Conservation (phyloP, 495 filamentous ascomycete species). For the Cercophora newfieldiana region DNA sequence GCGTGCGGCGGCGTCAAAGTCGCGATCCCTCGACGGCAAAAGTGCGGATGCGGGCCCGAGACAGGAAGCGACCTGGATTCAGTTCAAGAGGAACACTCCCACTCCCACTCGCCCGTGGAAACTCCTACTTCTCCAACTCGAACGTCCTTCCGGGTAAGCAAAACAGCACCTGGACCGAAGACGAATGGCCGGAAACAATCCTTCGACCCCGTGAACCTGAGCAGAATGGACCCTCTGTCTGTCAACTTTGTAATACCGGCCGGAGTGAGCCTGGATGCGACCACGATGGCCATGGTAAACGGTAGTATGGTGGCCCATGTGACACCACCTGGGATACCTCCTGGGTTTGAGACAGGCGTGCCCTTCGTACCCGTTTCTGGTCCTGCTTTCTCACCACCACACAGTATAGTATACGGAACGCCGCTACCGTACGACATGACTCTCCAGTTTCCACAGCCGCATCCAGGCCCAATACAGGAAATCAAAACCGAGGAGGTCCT, state of each 20-base stretch:
- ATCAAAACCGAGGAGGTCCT: conserved; percentile 23
- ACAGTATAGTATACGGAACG: conserved; percentile 10
- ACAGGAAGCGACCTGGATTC: not conserved
- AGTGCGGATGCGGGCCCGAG: conserved; percentile 45
- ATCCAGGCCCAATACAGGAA: conserved; percentile 15
- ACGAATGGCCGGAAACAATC: conserved; percentile 44
- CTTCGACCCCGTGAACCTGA: conserved; percentile 42
- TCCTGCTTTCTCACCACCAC: conserved; percentile 2
- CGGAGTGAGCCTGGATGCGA: conserved; percentile 22
- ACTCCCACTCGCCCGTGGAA: conserved; percentile 25
- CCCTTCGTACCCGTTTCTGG: conserved; percentile 13
- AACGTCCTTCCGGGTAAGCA: conserved; percentile 44
- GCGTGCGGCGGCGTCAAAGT: conserved; percentile 51
- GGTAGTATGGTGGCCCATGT: conserved; percentile 8
- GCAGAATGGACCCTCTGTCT: conserved; percentile 47
- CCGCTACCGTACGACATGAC: conserved; percentile 24
- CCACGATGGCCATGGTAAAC: conserved; percentile 14
- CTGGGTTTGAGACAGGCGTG: not conserved
- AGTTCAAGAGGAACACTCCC: conserved; percentile 11
- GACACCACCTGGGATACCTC: not conserved
- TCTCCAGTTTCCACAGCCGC: conserved; percentile 19
- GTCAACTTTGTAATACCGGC: conserved; percentile 38
- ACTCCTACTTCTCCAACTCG: conserved; percentile 38
- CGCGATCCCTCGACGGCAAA: conserved; percentile 52
- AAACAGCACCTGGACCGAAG: conserved; percentile 31